Conservation (phyloP, 345 rosid genomes). For the Nasturtium officinale region DNA sequence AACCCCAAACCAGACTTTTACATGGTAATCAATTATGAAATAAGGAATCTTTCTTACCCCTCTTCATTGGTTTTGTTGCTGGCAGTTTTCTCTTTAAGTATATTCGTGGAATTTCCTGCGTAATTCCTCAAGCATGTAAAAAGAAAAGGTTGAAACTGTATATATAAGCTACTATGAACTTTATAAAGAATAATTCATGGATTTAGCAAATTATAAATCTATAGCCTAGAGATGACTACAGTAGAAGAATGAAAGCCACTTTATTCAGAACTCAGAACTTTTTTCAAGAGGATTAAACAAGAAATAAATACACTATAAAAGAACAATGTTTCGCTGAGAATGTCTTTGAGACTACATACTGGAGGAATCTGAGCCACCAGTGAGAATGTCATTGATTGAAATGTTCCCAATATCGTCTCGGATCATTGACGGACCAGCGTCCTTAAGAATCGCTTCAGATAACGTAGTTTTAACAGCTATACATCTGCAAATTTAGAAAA, state of each 20-base stretch:
- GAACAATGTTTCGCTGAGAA: conserved; percentile 36
- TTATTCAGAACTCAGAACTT: background rate
- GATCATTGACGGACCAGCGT: conserved; percentile 72
- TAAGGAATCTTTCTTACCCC: conserved; percentile 30
- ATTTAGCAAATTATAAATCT: background rate
- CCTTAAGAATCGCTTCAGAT: conserved; percentile 64
- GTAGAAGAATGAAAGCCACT: conserved; percentile 5
- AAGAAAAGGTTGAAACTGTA: conserved; percentile 15
- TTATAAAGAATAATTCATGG: background rate
- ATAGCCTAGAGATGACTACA: background rate
- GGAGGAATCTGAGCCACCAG: conserved; percentile 70
- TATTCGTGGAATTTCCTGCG: conserved; percentile 52
- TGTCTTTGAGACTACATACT: conserved; percentile 73
- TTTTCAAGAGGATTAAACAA: background rate
- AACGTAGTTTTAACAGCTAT: conserved; percentile 88
- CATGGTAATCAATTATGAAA: background rate
- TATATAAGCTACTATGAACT: background rate
- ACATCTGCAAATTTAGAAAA: conserved; percentile 63
- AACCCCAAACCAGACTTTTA: background rate
- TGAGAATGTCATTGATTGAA: conserved; percentile 83
- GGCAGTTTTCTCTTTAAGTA: conserved; percentile 47
- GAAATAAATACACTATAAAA: conserved; percentile 48
- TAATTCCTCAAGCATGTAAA: conserved; percentile 35
- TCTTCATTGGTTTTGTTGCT: conserved; percentile 6
- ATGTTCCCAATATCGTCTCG: conserved; percentile 71